These are phyloP conservation scores for Rhazya stricta DNA, from an alignment of 257 asterid genomes.

Conservation along the genomic window DNA sequence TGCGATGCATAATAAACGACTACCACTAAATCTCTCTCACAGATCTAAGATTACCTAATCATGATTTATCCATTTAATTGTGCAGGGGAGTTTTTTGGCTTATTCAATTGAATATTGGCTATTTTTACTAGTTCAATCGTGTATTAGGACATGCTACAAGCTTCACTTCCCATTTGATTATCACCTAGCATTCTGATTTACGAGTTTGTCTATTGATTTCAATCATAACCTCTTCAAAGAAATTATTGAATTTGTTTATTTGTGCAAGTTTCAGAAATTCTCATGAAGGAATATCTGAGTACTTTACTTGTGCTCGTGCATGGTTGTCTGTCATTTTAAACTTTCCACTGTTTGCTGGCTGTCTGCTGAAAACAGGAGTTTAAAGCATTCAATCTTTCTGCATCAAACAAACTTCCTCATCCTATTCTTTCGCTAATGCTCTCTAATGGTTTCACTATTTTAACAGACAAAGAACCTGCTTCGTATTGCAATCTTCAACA, in stretches of 20 bases:
- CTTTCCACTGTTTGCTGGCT: background rate
- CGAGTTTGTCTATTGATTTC: background rate
- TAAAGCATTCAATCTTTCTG: background rate
- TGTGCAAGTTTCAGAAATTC: background rate
- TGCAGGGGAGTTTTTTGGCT: background rate
- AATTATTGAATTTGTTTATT: background rate
- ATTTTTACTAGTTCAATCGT: background rate
- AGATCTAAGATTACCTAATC: background rate
- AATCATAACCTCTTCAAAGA: background rate
- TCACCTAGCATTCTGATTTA: background rate
- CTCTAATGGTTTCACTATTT: background rate
- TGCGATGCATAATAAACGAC: background rate
- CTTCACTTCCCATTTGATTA: background rate
- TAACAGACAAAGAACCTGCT: constrained; percentile 84
- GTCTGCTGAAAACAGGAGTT: background rate
- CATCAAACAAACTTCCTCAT: background rate
- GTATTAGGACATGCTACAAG: background rate
- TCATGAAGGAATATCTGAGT: background rate
- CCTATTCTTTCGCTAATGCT: background rate
- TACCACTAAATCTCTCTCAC: background rate
- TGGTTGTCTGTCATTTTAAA: background rate
- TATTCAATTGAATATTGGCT: background rate
- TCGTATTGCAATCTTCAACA: constrained; percentile 95
- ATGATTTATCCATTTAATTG: background rate
- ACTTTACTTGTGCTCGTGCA: background rate